phyloP scores from a whole-genome alignment of 176 grass and related monocot genomes.

The Aegilops bicornis region DNA sequence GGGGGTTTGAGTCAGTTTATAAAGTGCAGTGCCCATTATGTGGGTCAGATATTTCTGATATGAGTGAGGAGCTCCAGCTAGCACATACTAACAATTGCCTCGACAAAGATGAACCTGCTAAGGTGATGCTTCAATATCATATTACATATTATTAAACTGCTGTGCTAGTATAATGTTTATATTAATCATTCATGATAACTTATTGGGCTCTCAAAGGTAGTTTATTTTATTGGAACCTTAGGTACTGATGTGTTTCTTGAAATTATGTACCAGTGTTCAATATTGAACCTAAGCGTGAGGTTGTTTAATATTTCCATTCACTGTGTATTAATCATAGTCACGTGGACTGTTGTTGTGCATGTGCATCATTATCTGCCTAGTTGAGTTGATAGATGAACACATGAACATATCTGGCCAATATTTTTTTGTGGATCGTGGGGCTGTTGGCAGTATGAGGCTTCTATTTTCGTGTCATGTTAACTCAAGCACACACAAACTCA shows the following conservation, averaged over 20 bases:
- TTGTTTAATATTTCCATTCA: not conserved
- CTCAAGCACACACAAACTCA: not conserved
- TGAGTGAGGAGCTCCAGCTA: conserved; percentile 49
- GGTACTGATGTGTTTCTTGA: not conserved
- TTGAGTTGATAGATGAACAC: not conserved
- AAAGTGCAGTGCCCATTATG: conserved; percentile 78
- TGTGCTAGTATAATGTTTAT: not conserved
- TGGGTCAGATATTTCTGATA: conserved; percentile 67
- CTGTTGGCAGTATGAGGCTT: not conserved
- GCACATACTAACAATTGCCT: conserved; percentile 89
- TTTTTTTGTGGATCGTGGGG: not conserved
- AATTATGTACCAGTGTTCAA: not conserved
- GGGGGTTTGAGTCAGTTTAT: conserved; percentile 15
- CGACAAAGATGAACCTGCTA: conserved; percentile 43
- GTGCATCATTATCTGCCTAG: not conserved
- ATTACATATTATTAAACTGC: conserved; percentile 10
- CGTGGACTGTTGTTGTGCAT: not conserved
- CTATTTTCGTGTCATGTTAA: conserved; percentile 1
- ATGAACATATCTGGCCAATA: not conserved
- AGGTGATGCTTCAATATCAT: conserved; percentile 49
- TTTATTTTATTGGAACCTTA: not conserved
- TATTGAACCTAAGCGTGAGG: not conserved
- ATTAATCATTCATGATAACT: conserved; percentile 6
- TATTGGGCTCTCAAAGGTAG: conserved; percentile 7
- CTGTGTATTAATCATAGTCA: not conserved